Percentiles rank a stretch among this genome's conserved stretches.
Evolutionary conservation across 495 filamentous ascomycete species (phyloP).

Genomic region (Penicillium daleae): DNA sequence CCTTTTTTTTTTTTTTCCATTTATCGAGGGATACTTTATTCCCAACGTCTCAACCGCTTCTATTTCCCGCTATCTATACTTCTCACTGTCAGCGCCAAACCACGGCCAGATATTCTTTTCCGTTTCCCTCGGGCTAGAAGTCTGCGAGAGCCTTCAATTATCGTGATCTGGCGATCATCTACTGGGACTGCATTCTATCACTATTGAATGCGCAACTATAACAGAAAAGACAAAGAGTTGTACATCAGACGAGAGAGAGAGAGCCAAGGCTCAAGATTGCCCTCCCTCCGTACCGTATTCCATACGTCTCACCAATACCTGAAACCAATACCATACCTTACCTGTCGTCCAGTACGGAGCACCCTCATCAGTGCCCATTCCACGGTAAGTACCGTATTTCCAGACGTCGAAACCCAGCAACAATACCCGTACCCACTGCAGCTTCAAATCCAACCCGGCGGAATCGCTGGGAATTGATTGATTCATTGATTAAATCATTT

Average conservation of each 20-base stretch:
- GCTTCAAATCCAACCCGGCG: slow-evolving; percentile 32
- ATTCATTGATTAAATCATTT: slow-evolving; percentile 40
- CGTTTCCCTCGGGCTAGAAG: not conserved
- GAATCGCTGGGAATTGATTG: slow-evolving; percentile 31
- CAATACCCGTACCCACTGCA: slow-evolving; percentile 32
- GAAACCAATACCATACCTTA: slow-evolving; percentile 12
- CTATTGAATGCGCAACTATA: not conserved
- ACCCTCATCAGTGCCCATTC: too few relatives aligned
- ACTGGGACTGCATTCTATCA: not conserved
- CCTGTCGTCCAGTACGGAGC: slow-evolving; percentile 10
- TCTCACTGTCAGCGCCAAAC: not conserved
- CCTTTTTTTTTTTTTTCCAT: not conserved
- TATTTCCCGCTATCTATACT: slow-evolving; percentile 1
- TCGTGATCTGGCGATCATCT: too few relatives aligned
- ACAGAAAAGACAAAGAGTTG: not conserved
- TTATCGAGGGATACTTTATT: not conserved
- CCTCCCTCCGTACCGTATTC: not conserved
- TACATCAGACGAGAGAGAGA: not conserved
- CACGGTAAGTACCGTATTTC: not conserved
- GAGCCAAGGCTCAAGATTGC: not conserved
- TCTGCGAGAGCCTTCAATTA: not conserved
- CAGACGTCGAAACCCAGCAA: too few relatives aligned
- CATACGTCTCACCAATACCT: not conserved
- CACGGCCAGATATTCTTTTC: not conserved
- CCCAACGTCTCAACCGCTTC: slow-evolving; percentile 1